Base-by-base conservation (phyloP, 129 eudicot genomes). In the Ambrosia artemisiifolia region DNA sequence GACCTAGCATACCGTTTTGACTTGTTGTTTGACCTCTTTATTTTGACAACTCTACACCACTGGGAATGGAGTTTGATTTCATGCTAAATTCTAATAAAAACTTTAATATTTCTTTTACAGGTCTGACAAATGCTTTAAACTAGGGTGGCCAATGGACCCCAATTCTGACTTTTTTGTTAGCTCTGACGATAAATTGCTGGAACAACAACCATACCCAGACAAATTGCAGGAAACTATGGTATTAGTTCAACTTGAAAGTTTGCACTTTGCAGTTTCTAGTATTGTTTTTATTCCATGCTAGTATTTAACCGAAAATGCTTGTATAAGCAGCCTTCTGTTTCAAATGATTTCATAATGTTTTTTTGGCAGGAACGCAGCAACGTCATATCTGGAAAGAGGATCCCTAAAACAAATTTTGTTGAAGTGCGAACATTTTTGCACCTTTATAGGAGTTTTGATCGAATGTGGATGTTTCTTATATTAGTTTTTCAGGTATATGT, bases 81-180 rank as follows among this genome's bases (percentile, higher is more conserved):
- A 38, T 32, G 16, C 20, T 54, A 50, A 55, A 47, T 24, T 24
- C 28, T 24, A 24, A 24, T 24, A 24, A 24, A 24, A 24, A 24
- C 28, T 24, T 24, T 18, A 71, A 42, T 16, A 33, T 32, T 78
- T 28, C 6, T 7, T 28, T 79, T 76, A 40, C 86, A 95, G 99
- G 99, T 86, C 94, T 72, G 71, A 80, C 44, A 86, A 85, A 76
- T 95, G 99, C 79, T 88, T 90, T 55, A 88, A 83, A 78, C 71
- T 95, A 77, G 97, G 96, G 46, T 95, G 99, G 99, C 99, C 99
- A 53, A 88, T 91, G 96, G 96, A 95, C 75, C 78, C 8, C 30
- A 83, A 80, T 35, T 86, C 97, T 35, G 94, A 86, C 71, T 95
- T 95, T 73, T 95, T 95, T 75, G 84, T 86, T 66, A 91, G 85